Evolutionary conservation across 129 eudicot species (phyloP), one percentile per base, ranked within the genome.

Genomic region (Saposhnikovia divaricata): DNA sequence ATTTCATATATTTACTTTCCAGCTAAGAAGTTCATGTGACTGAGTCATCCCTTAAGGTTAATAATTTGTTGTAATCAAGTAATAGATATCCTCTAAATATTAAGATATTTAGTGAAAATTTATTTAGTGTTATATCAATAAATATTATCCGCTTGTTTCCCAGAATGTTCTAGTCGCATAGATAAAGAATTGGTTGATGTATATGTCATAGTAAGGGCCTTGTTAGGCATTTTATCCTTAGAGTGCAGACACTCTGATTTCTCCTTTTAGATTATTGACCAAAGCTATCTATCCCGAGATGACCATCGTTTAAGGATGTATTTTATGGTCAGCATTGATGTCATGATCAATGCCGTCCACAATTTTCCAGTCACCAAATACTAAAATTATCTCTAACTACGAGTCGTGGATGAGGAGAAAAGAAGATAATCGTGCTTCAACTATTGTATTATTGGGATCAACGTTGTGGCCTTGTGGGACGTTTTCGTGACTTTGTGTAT

Each of bases 281-380:
- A 93, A 93, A 85, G 87, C 97, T 25, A 80, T 93, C 57, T 93
- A 89, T 80, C 98, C 9, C 98, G 89, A 88, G 91, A 93, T 71
- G 80, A 85, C 77, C 46, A 76, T 11, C 97, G 98, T 39, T 82
- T 91, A 66, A 83, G 98, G 82, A 88, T 93, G 11, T 93, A 93
- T 84, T 93, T 93, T 80, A 72, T 82, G n/a, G 93, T 91, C 50
- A 88, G 97, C 86, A 93, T 93, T 68, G 83, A 51, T 0, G 88
- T 93, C 59, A 91, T 93, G 97, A 59, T 90, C 81, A 93, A 93
- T 69, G 65, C 90, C 25, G 96, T 95, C 27, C 96, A 91, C 80
- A 83, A 84, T 46, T 96, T 91, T 42, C 98, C 98, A 0, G 92
- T 93, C 38, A 89, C 89, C 66, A 89, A 87, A 71, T 90, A 91